Conservation (phyloP, 345 rosid species). For the Acer saccharum region DNA sequence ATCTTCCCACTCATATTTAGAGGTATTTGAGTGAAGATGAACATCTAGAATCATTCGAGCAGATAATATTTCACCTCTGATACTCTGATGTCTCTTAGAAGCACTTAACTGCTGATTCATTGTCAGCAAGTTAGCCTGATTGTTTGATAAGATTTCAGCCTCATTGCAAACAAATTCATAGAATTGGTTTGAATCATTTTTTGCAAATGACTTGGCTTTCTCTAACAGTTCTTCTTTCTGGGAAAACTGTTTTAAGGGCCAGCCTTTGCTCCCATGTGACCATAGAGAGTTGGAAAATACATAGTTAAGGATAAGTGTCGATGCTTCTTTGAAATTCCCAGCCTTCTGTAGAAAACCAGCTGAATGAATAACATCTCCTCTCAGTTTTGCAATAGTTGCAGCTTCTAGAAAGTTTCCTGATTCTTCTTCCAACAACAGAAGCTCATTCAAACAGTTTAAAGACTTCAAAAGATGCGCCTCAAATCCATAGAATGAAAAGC, state of each 20-base stretch:
- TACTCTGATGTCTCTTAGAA: slow-evolving; percentile 29
- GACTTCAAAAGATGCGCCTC: slow-evolving; percentile 25
- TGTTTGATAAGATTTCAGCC: slow-evolving; percentile 28
- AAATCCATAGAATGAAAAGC: too few species aligned
- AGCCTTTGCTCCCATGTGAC: slow-evolving; percentile 40
- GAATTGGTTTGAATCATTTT: slow-evolving; percentile 23
- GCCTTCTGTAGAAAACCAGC: slow-evolving; percentile 40
- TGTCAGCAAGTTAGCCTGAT: slow-evolving; percentile 17
- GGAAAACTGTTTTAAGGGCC: slow-evolving; percentile 47
- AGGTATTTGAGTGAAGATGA: slow-evolving; percentile 22
- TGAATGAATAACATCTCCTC: slow-evolving; percentile 33
- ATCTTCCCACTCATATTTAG: slow-evolving; percentile 34
- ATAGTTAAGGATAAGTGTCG: slow-evolving; percentile 31
- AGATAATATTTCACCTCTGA: slow-evolving; percentile 39
- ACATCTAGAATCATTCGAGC: slow-evolving; percentile 43
- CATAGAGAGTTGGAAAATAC: slow-evolving; percentile 46
- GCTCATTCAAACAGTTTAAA: slow-evolving; percentile 36
- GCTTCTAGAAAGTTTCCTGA: slow-evolving; percentile 35
- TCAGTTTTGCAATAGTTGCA: slow-evolving; percentile 32
- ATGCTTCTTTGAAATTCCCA: slow-evolving; percentile 32
- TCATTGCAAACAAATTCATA: slow-evolving; percentile 34
- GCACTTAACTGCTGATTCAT: slow-evolving; percentile 30
- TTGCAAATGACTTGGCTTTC: slow-evolving; percentile 41
- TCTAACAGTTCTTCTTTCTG: slow-evolving; percentile 33
- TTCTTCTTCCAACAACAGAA: slow-evolving; percentile 33